Evolutionary conservation across 177 flowering plant species (phyloP), one percentile per base, ranked within the genome.

Genomic region (Telopea speciosissima): DNA sequence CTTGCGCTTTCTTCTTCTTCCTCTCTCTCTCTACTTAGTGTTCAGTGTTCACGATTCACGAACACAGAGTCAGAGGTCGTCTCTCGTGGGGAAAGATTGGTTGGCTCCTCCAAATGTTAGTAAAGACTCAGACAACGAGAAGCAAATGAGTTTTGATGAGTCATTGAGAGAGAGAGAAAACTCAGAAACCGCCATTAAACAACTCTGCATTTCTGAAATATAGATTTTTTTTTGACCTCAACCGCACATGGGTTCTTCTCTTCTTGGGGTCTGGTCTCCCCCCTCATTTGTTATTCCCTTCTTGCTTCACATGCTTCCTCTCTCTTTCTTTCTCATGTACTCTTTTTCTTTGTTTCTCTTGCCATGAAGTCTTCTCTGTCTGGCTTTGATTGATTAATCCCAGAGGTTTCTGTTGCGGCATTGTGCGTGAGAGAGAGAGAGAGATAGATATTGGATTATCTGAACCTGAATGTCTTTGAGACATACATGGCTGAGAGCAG

Each of bases 231-330:
- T 49, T 12, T 83, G 80, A 82, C 84, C 84, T 78, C 17, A 49
- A 49, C 76, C 36, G 89, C 89, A 86, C 91, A 85, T 86, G 89
- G 83, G 79, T 74, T 79, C 54, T 16, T 49, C 54, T 36, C 40
- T 36, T 36, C 88, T 79, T 80, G 79, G 75, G 79, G 42, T 78
- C 82, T 73, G 40, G 40, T 36, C 8, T 36, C 9, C 80, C 80
- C 68, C 24, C 58, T 67, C 75, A 73, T 74, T 75, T 73, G 75
- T 68, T 68, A 72, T 73, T 79, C 74, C 70, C 36, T 68, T 73
- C 63, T 26, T 33, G 54, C 54, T 16, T 76, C 87, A 79, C 84
- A 80, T 83, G 83, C 79, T 73, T 21, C 75, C 78, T 64, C 73
- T 68, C 73, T 77, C 77, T 65, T 74, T 64, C 68, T 71, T 71